Percentiles rank a stretch among this genome's conserved stretches.
phyloP scores from a whole-genome alignment of 1,139 yeast species.

The Saccharomyces hybrid region DNA sequence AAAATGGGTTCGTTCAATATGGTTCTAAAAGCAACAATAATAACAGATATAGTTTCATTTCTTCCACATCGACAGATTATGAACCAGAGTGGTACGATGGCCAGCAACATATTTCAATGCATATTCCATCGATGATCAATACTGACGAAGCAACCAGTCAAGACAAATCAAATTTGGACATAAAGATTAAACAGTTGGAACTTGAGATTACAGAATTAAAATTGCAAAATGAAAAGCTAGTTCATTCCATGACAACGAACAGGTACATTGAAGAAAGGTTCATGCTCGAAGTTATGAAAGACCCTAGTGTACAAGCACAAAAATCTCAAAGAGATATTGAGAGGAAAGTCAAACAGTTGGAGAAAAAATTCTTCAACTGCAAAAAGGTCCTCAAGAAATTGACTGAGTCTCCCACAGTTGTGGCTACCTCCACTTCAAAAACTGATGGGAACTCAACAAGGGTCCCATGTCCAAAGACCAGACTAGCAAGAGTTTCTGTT shows the following conservation, averaged over 20 bases:
- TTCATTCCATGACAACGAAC: constrained; percentile 26
- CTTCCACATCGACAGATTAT: constrained; percentile 27
- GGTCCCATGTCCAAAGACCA: not conserved
- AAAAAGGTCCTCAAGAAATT: constrained; percentile 20
- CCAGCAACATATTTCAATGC: constrained; percentile 5
- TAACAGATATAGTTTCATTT: constrained; percentile 27
- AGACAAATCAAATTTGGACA: constrained; percentile 17
- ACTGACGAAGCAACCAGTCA: constrained; percentile 2
- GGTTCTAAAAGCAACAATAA: constrained; percentile 12
- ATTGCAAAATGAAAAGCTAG: constrained; percentile 29
- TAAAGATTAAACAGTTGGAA: constrained; percentile 29
- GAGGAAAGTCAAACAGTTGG: constrained; percentile 26
- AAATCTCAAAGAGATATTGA: constrained; percentile 20
- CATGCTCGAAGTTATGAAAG: constrained; percentile 18
- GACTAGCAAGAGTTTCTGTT: constrained; percentile 23
- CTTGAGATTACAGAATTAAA: constrained; percentile 29
- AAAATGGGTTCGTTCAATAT: constrained; percentile 23
- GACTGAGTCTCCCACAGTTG: constrained; percentile 9
- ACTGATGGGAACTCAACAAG: constrained; percentile 6
- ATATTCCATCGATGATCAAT: not conserved
- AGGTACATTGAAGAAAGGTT: constrained; percentile 24
- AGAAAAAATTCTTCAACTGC: constrained; percentile 25
- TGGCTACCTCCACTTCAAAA: constrained; percentile 4
- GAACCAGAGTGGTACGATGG: constrained; percentile 22
- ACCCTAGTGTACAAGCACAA: constrained; percentile 8